Base-by-base conservation (phyloP, 2,329 filamentous ascomycete genomes). In the Coniochaeta sp. region DNA sequence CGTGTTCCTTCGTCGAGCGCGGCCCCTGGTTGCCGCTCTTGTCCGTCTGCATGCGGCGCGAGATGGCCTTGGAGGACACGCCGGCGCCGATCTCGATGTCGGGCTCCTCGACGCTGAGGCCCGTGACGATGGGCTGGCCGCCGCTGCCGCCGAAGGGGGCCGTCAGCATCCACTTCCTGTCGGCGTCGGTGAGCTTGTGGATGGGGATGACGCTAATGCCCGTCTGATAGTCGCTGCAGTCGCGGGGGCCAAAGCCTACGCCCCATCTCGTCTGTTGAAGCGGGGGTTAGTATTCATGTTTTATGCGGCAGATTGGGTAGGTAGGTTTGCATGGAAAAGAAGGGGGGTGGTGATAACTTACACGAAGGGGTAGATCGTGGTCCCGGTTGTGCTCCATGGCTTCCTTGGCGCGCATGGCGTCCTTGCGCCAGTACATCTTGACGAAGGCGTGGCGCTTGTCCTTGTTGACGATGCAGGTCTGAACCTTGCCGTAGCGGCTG, bases 381-480 rank as follows among this genome's bases (percentile, higher is more conserved):
- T 84, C 80, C 57, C 87, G 83, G 55, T 83, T 82, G 50, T 83
- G 84, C 67, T 96, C 91, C 84, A 97, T 96, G 49, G 85, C 89
- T 32, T 87, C 82, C 66, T 95, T 95, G 49, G 94, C 94, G 56
- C 68, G 75, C 53, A 95, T 79, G 13, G 94, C 92, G 68, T 96
- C 90, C 56, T 83, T 79, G 32, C 95, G 89, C 57, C 83, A 94
- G 59, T 94, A 81, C 94, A 99, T 99, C 73, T 99, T 99, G 63
- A 99, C 92, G 67, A 99, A 99, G 6, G 94, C 94, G 69, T 99
- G 94, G 16, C 94, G 88, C 73, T 97, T 99, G 64, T 99, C 94
- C 63, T 90, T 87, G 72, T 99, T 97, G 59, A 96, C 91, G 58
- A 99, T 99, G 70, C 92, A 97, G 1, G 92, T 96, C 69, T 99